A percentile compares a stretch with the other conserved stretches of the same genome.
Conservation (phyloP, 495 filamentous ascomycete species). For the Aspergillus indologenus region DNA sequence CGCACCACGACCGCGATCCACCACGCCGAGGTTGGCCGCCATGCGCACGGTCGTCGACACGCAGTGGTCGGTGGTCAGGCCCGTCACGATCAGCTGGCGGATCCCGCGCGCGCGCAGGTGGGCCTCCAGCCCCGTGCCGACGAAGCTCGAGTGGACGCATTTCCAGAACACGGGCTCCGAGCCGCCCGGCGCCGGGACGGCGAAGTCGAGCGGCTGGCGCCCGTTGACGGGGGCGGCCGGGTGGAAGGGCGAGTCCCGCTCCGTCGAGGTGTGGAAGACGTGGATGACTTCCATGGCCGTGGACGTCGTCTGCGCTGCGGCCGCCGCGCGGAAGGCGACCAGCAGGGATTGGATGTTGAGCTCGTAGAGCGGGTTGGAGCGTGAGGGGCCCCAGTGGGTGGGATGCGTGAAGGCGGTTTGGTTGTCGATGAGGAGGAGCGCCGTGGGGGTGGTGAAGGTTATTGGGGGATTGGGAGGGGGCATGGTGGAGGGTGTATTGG, state of each 20-base stretch:
- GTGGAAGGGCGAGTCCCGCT: constrained; percentile 29
- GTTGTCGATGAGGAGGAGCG: constrained; percentile 58
- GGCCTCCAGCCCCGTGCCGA: constrained; percentile 43
- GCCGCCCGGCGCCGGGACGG: constrained; percentile 33
- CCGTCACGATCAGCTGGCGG: constrained; percentile 40
- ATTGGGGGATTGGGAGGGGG: constrained; percentile 8
- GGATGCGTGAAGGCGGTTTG: constrained; percentile 51
- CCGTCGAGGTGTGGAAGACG: constrained; percentile 44
- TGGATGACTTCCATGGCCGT: constrained; percentile 40
- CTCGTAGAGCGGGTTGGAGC: constrained; percentile 48
- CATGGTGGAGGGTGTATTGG: not conserved
- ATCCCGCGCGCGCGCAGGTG: constrained; percentile 34
- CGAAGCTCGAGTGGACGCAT: constrained; percentile 47
- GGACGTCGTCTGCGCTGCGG: too few relatives aligned
- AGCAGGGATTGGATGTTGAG: constrained; percentile 41
- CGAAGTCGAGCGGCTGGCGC: constrained; percentile 37
- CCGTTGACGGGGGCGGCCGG: constrained; percentile 28
- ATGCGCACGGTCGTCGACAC: constrained; percentile 50
- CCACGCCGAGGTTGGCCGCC: constrained; percentile 47
- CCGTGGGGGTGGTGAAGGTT: constrained; percentile 36
- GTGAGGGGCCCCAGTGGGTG: constrained; percentile 38
- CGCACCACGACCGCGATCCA: constrained; percentile 31
- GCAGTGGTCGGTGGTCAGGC: constrained; percentile 51
- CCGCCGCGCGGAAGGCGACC: constrained; percentile 36
- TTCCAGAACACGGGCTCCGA: constrained; percentile 47